These are phyloP conservation scores for Podaxis sp. DNA, from an alignment of 768 basidiomycete genomes.

Conservation along the genomic window DNA sequence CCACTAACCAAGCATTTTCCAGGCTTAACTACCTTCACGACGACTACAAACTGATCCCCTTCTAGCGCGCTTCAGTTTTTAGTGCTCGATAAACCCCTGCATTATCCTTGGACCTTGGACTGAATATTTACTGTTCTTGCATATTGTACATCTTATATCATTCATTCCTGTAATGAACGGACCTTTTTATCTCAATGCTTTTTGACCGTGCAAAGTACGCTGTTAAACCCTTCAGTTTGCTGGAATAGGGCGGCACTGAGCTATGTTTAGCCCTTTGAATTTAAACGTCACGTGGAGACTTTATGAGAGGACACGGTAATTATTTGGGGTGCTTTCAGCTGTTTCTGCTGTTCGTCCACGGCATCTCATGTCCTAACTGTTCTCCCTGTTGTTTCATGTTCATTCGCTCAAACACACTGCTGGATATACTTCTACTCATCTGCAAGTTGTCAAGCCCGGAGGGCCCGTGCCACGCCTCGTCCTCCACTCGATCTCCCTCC, in stretches of 20 bases:
- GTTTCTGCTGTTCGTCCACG: background rate
- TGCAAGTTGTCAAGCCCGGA: background rate
- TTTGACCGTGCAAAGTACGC: background rate
- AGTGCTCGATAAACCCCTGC: background rate
- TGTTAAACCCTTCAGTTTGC: background rate
- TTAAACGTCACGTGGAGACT: background rate
- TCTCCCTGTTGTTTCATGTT: background rate
- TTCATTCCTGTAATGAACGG: background rate
- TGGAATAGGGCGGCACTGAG: background rate
- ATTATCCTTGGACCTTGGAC: background rate
- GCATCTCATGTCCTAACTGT: slow-evolving; percentile 3
- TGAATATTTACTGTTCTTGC: background rate
- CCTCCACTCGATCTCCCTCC: background rate
- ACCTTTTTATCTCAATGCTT: background rate
- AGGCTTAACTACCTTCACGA: slow-evolving; percentile 20
- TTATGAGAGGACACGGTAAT: background rate
- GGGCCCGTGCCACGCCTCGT: background rate
- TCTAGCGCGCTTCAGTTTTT: background rate
- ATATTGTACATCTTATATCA: slow-evolving; percentile 1
- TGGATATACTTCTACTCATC: background rate
- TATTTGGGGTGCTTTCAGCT: background rate
- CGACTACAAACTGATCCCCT: background rate
- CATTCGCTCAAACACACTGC: slow-evolving; percentile 3
- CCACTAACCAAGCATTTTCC: background rate
- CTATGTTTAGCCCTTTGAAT: background rate